These are phyloP conservation scores for Trichoderma cornu-damae DNA, from an alignment of 2,329 filamentous ascomycete genomes.

Conservation along the genomic window DNA sequence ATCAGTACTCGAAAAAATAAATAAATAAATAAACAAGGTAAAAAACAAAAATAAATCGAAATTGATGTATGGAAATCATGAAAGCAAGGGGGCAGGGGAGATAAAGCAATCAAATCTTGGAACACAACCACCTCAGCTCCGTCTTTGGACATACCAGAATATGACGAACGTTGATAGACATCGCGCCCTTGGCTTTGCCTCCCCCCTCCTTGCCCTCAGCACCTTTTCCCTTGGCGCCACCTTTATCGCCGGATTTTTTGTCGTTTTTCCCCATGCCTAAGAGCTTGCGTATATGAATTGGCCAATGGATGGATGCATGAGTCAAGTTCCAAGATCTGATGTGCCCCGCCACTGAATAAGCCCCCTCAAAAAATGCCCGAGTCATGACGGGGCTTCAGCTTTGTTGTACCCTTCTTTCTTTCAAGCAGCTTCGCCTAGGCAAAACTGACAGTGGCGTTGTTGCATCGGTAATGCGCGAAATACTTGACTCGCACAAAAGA, in stretches of 20 bases:
- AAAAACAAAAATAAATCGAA: no score
- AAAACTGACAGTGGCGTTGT: neutral
- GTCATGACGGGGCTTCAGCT: neutral
- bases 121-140: neutral
- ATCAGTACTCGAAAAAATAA: neutral
- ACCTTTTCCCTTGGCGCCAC: constrained; percentile 29
- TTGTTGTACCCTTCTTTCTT: neutral
- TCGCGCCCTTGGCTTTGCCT: constrained; percentile 50
- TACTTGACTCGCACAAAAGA: neutral
- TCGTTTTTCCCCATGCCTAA: constrained; percentile 37
- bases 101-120: neutral
- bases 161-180: constrained; percentile 68
- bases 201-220: constrained; percentile 33
- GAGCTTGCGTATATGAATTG: neutral
- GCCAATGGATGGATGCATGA: neutral
- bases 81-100: no score
- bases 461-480: neutral
- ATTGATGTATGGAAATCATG: no score
- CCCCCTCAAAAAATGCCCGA: neutral
- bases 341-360: constrained; percentile 6
- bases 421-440: neutral
- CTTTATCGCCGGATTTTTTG: constrained; percentile 40
- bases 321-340: neutral
- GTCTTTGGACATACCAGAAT: constrained; percentile 49
- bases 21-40: neutral